Percentiles rank a stretch among this genome's conserved stretches.
Evolutionary conservation across 2,329 filamentous ascomycete genomes (phyloP).

Genomic region (Chaetothyriales sp.): DNA sequence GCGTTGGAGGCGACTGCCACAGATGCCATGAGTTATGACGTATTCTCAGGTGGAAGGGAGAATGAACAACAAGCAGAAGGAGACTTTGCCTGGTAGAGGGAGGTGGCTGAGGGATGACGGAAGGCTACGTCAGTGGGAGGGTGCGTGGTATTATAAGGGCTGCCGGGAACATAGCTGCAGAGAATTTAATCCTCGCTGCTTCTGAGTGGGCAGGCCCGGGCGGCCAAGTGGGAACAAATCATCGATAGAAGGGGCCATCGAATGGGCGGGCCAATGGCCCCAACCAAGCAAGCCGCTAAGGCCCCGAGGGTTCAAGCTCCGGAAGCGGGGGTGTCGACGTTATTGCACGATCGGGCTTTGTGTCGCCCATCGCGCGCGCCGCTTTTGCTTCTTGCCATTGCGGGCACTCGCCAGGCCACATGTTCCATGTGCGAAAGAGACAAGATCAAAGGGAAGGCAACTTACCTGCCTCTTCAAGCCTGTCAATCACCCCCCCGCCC

Average conservation of each 20-base stretch:
- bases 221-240: not conserved
- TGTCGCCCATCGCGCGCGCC: not conserved
- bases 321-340: not conserved
- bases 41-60: not conserved
- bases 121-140: constrained; percentile 1
- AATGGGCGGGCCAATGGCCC: not conserved
- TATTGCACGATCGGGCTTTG: not conserved
- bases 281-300: not conserved
- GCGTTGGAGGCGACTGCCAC: not conserved
- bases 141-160: not conserved
- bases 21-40: constrained; percentile 2
- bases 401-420: not conserved
- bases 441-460: not conserved
- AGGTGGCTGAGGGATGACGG: constrained; percentile 1
- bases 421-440: not conserved
- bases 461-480: not conserved
- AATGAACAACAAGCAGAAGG: not conserved
- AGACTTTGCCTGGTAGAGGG: not conserved
- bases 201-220: not conserved
- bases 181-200: not conserved
- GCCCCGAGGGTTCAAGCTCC: not conserved
- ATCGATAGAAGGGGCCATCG: not conserved
- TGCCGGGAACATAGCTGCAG: not conserved
- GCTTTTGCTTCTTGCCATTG: not conserved
- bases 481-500: not conserved